These are phyloP conservation scores for Ceratobasidium sp. DNA, from an alignment of 1,284 basidiomycete genomes.

Conservation along the genomic window DNA sequence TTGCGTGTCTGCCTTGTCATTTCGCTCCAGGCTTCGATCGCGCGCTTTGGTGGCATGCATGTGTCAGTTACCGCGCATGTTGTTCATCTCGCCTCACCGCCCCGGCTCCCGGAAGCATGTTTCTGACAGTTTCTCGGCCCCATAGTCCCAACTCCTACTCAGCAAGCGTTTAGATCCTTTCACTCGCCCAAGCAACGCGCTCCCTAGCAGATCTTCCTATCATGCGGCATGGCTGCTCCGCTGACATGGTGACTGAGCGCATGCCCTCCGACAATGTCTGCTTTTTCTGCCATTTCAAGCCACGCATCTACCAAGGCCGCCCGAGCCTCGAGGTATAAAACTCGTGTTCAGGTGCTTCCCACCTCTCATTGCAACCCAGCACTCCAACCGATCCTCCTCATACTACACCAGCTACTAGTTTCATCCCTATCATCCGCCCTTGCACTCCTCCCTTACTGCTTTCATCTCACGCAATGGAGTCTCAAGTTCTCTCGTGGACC, in stretches of 20 bases:
- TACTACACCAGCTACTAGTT: slow-evolving; percentile 40
- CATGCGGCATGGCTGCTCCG: slow-evolving; percentile 46
- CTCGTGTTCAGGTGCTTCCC: slow-evolving; percentile 45
- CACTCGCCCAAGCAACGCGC: slow-evolving; percentile 46
- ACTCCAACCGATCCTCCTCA: slow-evolving; percentile 46
- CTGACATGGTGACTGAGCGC: slow-evolving; percentile 46
- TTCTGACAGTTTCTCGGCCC: slow-evolving; percentile 45
- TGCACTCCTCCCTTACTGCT: slow-evolving; percentile 39
- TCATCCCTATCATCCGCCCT: slow-evolving; percentile 46
- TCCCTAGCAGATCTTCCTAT: slow-evolving; percentile 47
- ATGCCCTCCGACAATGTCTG: slow-evolving; percentile 45
- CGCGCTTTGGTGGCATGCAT: slow-evolving; percentile 46
- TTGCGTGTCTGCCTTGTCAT: slow-evolving; percentile 46
- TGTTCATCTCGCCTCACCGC: slow-evolving; percentile 46
- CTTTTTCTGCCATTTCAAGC: slow-evolving; percentile 46
- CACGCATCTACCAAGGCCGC: slow-evolving; percentile 34
- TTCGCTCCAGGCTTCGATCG: slow-evolving; percentile 46
- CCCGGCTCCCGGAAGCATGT: slow-evolving; percentile 46
- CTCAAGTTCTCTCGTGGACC: slow-evolving; percentile 79
- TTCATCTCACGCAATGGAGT: slow-evolving; percentile 45
- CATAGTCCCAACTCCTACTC: slow-evolving; percentile 42
- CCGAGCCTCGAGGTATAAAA: slow-evolving; percentile 47
- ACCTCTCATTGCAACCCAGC: slow-evolving; percentile 47
- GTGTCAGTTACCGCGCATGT: slow-evolving; percentile 46
- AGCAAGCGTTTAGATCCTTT: slow-evolving; percentile 44